Percentiles rank a stretch among this genome's conserved stretches.
Conservation (phyloP, 1,139 yeast species). For the Oligophagozyma castellii region DNA sequence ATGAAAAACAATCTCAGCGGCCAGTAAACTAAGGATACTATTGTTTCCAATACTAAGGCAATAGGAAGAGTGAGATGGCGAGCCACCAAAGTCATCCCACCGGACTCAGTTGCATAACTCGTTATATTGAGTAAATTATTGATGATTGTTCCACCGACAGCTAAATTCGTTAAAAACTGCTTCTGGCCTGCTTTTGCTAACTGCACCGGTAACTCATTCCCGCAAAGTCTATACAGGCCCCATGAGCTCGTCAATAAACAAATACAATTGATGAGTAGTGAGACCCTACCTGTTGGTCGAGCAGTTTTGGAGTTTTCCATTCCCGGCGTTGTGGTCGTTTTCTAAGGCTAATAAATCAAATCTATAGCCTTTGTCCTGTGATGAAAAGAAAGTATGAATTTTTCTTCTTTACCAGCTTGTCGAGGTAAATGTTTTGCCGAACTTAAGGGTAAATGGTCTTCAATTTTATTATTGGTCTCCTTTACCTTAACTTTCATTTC, state of each 20-base stretch:
- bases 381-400: too few species aligned
- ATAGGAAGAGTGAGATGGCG: slow-evolving; percentile 27
- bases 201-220: slow-evolving; percentile 32
- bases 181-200: slow-evolving; percentile 45
- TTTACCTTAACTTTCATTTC: too few species aligned
- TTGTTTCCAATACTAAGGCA: slow-evolving; percentile 41
- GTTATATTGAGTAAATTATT: slow-evolving; percentile 16
- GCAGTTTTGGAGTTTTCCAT: too few species aligned
- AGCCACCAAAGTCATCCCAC: slow-evolving; percentile 6
- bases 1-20: slow-evolving; percentile 41
- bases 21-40: slow-evolving; percentile 56
- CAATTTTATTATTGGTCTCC: too few species aligned
- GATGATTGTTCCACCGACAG: slow-evolving; percentile 35
- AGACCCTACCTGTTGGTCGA: slow-evolving; percentile 3
- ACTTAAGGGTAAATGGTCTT: too few species aligned
- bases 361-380: too few species aligned
- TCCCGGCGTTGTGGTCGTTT: too few species aligned
- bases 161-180: slow-evolving; percentile 56
- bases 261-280: slow-evolving; percentile 12
- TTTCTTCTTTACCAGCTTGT: too few species aligned
- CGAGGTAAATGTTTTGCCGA: too few species aligned
- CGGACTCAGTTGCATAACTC: slow-evolving; percentile 5
- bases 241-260: slow-evolving; percentile 16
- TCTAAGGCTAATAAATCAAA: too few species aligned
- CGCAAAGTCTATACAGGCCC: slow-evolving; percentile 19